phyloP scores from a whole-genome alignment of 192 early-diverging fungal species.

The Rhizophagus clarus region DNA sequence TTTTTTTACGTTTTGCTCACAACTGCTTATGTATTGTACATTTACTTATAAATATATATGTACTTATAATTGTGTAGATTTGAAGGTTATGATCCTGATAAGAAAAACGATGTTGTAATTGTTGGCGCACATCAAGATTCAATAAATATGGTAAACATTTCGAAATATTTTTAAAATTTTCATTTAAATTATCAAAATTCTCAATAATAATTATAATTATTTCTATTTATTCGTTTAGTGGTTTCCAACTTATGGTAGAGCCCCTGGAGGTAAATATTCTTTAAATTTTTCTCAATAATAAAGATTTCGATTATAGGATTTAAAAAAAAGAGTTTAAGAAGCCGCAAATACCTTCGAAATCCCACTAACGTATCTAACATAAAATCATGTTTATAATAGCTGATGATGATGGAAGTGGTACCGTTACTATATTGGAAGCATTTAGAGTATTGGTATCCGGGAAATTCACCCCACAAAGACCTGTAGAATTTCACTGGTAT shows the following conservation, averaged over 20 bases:
- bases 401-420: constrained; percentile 91
- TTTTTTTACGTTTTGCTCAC: no score
- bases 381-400: constrained; percentile 3
- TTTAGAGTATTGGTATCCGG: constrained; percentile 71
- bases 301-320: no score
- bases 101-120: constrained; percentile 69
- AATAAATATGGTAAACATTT: constrained; percentile 58
- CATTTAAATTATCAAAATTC: no score
- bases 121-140: constrained; percentile 91
- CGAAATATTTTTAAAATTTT: background rate
- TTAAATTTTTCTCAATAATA: no score
- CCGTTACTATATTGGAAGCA: constrained; percentile 86
- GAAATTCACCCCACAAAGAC: constrained; percentile 67
- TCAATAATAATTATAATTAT: no score
- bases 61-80: no score
- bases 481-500: constrained; percentile 98
- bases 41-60: no score
- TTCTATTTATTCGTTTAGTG: constrained; percentile 36
- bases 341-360: no score
- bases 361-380: no score
- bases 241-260: constrained; percentile 74
- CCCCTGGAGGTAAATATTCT: constrained; percentile 63
- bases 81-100: constrained; percentile 53
- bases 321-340: no score
- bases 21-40: no score